phyloP scores from a whole-genome alignment of 78 protist genomes.

The Chrysochromulina tobinii region DNA sequence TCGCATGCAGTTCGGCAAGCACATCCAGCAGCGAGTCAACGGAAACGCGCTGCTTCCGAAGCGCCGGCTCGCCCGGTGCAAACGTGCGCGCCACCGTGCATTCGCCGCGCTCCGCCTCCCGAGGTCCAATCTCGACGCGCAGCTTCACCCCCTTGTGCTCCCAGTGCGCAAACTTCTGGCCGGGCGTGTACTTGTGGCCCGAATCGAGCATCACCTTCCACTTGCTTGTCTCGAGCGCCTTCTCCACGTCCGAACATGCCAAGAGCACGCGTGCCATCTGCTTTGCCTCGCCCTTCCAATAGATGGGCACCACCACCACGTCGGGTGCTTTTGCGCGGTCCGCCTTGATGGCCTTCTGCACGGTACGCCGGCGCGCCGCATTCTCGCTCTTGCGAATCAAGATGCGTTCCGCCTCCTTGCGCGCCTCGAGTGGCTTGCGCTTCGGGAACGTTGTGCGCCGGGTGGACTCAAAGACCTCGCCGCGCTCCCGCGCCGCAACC shows the following conservation, averaged over 20 bases:
- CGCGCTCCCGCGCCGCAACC: neutral
- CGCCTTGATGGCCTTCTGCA: neutral
- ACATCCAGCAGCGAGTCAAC: no score
- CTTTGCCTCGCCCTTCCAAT: neutral
- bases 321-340: neutral
- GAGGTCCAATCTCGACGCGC: conserved; percentile 12
- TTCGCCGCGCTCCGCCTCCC: neutral
- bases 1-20: no score
- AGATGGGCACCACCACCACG: conserved; percentile 10
- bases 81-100: neutral
- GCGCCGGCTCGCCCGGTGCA: no score
- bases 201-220: neutral
- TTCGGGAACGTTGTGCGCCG: neutral
- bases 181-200: neutral
- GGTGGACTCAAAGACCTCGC: neutral
- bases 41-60: no score
- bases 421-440: neutral
- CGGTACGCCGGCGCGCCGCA: neutral
- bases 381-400: no score
- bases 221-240: neutral
- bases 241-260: neutral
- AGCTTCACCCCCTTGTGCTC: neutral
- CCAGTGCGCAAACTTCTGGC: conserved; percentile 28
- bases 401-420: no score
- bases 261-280: neutral